Conservation (phyloP, 331 rosid genomes). For the Quercus lobata region DNA sequence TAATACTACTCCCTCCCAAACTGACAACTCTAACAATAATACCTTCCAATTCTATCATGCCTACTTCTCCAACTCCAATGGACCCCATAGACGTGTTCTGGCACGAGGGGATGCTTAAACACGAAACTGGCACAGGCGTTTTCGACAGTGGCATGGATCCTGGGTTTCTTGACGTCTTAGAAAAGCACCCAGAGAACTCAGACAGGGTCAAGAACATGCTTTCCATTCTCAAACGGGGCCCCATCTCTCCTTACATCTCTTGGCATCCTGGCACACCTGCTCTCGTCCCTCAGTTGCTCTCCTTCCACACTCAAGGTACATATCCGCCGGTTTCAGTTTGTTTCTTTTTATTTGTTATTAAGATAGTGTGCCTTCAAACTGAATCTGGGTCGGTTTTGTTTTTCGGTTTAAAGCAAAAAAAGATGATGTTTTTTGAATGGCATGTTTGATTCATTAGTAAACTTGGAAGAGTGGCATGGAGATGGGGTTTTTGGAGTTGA, state of each 20-base stretch:
- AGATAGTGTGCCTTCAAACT: background rate
- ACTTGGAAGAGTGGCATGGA: no score
- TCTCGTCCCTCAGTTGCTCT: conserved; percentile 40
- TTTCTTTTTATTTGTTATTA: background rate
- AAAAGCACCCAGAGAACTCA: conserved; percentile 86
- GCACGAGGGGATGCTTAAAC: conserved; percentile 74
- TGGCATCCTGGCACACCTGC: conserved; percentile 61
- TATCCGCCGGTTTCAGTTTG: background rate
- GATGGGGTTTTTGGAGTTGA: background rate
- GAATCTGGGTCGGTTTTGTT: background rate
- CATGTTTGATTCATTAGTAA: no score
- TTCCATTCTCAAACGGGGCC: conserved; percentile 75
- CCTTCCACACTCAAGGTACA: conserved; percentile 53
- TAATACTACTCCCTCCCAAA: no score
- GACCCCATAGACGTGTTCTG: conserved; percentile 54
- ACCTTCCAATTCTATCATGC: no score
- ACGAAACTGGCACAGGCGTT: conserved; percentile 63
- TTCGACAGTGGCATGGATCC: conserved; percentile 67
- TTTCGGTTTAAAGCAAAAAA: no score
- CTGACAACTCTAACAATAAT: no score
- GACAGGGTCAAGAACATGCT: conserved; percentile 76
- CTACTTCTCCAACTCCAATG: background rate
- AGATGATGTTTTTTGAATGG: background rate
- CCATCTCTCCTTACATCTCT: conserved; percentile 59
- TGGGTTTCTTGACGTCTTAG: conserved; percentile 76